A percentile compares a stretch with the other conserved stretches of the same genome.
phyloP scores from a whole-genome alignment of 306 rosid genomes.

The Quercus gilva region DNA sequence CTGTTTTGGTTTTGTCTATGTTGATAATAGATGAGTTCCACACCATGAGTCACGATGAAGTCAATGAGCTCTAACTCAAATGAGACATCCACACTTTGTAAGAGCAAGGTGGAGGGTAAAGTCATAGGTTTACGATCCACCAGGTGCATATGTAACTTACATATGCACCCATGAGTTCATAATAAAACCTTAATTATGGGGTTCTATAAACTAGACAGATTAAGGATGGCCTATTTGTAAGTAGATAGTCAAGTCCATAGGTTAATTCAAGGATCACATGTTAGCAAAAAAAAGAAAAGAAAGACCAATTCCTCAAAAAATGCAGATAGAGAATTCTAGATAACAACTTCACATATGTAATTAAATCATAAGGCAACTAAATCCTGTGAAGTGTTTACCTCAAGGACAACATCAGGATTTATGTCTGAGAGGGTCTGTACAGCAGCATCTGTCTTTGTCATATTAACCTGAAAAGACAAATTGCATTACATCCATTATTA shows the following conservation, averaged over 20 bases:
- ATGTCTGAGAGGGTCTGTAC: constrained; percentile 90
- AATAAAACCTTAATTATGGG: background rate
- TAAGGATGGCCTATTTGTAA: background rate
- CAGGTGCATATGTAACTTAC: too few species aligned
- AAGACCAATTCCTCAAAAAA: background rate
- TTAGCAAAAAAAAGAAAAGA: background rate
- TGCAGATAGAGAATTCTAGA: background rate
- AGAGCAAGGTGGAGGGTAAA: too few species aligned
- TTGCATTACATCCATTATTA: constrained; percentile 13
- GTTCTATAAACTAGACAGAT: background rate
- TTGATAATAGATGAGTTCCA: background rate
- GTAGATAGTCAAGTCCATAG: background rate
- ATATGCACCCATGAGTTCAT: background rate
- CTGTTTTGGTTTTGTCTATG: too few species aligned
- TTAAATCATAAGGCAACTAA: background rate
- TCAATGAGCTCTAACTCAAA: too few species aligned
- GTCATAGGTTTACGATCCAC: too few species aligned
- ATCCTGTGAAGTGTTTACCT: constrained; percentile 37
- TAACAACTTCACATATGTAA: background rate
- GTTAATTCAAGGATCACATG: background rate
- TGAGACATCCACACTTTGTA: too few species aligned
- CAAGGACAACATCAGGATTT: constrained; percentile 93
- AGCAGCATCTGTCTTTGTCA: constrained; percentile 99
- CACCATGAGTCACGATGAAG: background rate
- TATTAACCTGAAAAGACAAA: constrained; percentile 59